These are phyloP conservation scores for Ganoderma leucocontextum DNA, from an alignment of 1,284 basidiomycete species.

Conservation along the genomic window DNA sequence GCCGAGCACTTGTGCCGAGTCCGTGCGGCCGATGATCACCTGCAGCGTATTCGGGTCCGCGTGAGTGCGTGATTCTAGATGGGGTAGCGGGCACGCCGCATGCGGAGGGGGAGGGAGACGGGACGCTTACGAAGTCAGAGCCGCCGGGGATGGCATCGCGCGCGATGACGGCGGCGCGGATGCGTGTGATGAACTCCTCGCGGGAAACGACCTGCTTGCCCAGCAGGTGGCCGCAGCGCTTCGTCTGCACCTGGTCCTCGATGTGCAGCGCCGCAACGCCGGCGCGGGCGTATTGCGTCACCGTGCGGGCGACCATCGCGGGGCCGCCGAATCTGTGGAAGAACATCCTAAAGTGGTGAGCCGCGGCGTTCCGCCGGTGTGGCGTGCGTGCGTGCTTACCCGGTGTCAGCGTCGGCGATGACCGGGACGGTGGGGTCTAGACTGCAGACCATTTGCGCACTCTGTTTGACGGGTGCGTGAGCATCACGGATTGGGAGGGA, in stretches of 20 bases:
- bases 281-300: constrained; percentile 72
- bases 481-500: background rate
- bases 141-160: constrained; percentile 74
- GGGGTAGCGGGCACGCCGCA: too few species aligned
- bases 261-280: constrained; percentile 84
- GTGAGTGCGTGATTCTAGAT: background rate
- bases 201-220: constrained; percentile 84
- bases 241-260: constrained; percentile 86
- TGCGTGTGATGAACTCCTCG: constrained; percentile 78
- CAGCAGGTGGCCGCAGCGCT: constrained; percentile 83
- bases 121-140: constrained; percentile 62
- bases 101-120: background rate
- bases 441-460: constrained; percentile 71
- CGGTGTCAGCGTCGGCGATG: constrained; percentile 86
- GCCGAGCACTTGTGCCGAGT: constrained; percentile 81
- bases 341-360: background rate
- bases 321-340: constrained; percentile 73
- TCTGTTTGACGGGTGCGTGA: constrained; percentile 35
- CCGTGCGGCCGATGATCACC: constrained; percentile 83
- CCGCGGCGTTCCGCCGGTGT: background rate
- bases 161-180: constrained; percentile 79
- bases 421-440: constrained; percentile 71
- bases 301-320: constrained; percentile 79
- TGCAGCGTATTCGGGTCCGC: background rate
- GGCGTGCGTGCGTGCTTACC: constrained; percentile 45